Evolutionary conservation across 1,284 basidiomycete species (phyloP), one percentile per base, ranked within the genome.

Genomic region (Takashimella koratensis): DNA sequence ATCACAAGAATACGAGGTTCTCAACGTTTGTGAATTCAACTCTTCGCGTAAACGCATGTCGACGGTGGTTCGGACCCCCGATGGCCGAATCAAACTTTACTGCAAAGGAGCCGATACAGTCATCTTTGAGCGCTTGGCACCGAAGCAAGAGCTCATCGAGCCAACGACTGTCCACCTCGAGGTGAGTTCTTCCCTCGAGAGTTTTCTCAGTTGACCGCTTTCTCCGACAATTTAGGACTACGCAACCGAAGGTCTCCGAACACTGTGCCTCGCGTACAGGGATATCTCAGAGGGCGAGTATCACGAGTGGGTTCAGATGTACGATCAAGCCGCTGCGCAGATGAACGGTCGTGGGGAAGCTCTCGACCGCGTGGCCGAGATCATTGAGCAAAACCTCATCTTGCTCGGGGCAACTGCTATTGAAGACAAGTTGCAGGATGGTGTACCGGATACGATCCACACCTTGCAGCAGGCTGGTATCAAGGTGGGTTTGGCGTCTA

Each of bases 11-110:
- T 98, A 86, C 71, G 85, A 98, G 74, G 84, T 98, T 51, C 79
- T 99, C 52, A 98, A 98, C 68, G 87, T 98, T 45, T 96, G 93
- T 81, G 96, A 98, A 75, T 98, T 99, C 82, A 98, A 98, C 74
- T 96, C 91, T 45, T 91, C 92, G 1, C 83, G 95, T 45, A 98
- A 99, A 73, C 84, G 96, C 53, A 98, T 99, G 96, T 97, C 94
- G 20, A 94, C 92, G 1, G 78, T 99, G 54, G 84, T 99, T 23
- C 85, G 92, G 16, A 81, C 84, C 30, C 88, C 94, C 0, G 86
- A 93, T 64, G 92, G 95, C 51, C 86, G 85, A 71, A 90, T 98
- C 78, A 96, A 93, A 76, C 76, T 99, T 11, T 98, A 90, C 72
- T 93, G 88, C 66, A 99, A 99, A 75, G 96, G 96, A 25, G 96